Base-by-base conservation (phyloP, 2,329 filamentous ascomycete genomes). In the Fusarium hainanense region DNA sequence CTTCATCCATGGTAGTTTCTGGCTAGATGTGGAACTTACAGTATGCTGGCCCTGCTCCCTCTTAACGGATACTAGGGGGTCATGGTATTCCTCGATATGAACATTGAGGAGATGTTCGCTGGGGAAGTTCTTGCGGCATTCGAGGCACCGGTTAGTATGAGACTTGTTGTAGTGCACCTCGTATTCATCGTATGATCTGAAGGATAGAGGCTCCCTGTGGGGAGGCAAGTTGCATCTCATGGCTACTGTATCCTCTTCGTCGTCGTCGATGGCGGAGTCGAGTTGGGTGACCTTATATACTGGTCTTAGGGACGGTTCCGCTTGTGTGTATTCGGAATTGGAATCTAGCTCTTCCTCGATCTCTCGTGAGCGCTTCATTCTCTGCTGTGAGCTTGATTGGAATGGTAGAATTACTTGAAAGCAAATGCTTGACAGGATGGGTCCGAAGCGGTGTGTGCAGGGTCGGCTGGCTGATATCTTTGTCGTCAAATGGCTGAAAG, bases 1-100 rank as follows among this genome's bases (percentile, higher is more conserved):
- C n/a, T 12, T 12, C 8, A 28, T 37, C 34, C 11, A 32, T 25
- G 20, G 25, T 25, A 34, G n/a, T 41, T 37, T 21, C 25, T 41
- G n/a, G 46, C 12, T 37, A 37, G 34, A 37, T 11, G 48, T 34
- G 40, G 25, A 27, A 83, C 88, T 79, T 82, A 95, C 93, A 37
- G 92, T 98, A 75, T 93, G 94, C 77, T 97, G 94, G 44, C 94
- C 96, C 73, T 89, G 88, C 54, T 93, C 93, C 72, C 90, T 88
- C 76, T 85, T 88, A 13, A 93, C 87, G 51, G 88, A 89, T 41
- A 88, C 85, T 64, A 98, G 86, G 10, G 93, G 88, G 80, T 99
- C 94, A 79, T 98, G 96, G 71, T 91, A 93, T 79, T 98, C 96
- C 72, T 94, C 90, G 70, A 97, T 94, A 77, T 99, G 96, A 47